phyloP scores from a whole-genome alignment of 2,329 filamentous ascomycete species.

The Aureobasidium lini region DNA sequence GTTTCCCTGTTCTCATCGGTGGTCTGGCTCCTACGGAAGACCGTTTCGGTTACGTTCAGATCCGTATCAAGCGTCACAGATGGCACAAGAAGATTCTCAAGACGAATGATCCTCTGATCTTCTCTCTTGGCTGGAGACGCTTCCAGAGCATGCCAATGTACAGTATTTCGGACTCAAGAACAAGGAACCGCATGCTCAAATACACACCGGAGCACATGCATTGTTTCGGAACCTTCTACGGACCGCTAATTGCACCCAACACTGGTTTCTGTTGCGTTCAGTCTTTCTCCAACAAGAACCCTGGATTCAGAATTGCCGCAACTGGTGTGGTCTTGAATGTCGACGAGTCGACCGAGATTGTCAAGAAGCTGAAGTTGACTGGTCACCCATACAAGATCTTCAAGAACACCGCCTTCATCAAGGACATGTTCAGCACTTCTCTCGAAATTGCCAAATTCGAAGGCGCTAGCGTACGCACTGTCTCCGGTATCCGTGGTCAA shows the following conservation, averaged over 20 bases:
- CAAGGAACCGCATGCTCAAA: conserved; percentile 94
- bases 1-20: conserved; percentile 77
- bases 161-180: conserved; percentile 88
- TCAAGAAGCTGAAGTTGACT: conserved; percentile 98
- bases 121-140: conserved; percentile 90
- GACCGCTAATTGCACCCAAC: conserved; percentile 88
- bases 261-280: conserved; percentile 94
- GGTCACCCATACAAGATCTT: conserved; percentile 95
- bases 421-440: conserved; percentile 91
- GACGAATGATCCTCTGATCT: conserved; percentile 94
- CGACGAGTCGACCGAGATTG: conserved; percentile 92
- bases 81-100: conserved; percentile 99
- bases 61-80: conserved; percentile 91
- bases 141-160: conserved; percentile 92
- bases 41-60: conserved; percentile 89
- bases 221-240: conserved; percentile 93
- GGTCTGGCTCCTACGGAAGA: conserved; percentile 92
- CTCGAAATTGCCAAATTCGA: conserved; percentile 98
- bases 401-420: conserved; percentile 98
- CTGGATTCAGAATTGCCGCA: conserved; percentile 88
- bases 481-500: conserved; percentile 89
- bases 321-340: conserved; percentile 91
- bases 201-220: conserved; percentile 99
- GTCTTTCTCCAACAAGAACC: conserved; percentile 72
- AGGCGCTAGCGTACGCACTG: conserved; percentile 89